Conservation (phyloP, 2,329 filamentous ascomycete genomes). For the Hypoxylon sp. region DNA sequence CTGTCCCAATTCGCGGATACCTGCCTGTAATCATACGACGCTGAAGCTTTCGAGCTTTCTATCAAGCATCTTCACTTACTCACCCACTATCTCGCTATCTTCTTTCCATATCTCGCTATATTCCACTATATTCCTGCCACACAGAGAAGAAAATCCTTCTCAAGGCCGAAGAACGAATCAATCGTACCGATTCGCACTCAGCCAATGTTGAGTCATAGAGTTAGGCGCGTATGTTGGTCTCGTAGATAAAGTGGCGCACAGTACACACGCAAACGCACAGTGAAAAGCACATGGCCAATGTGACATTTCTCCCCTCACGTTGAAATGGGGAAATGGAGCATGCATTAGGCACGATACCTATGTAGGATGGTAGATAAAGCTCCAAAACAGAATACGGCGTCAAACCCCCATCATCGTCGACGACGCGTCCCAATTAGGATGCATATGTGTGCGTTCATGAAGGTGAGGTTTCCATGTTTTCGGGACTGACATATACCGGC, state of each 20-base stretch:
- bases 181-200: not conserved
- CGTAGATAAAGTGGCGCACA: not conserved
- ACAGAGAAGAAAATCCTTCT: not conserved
- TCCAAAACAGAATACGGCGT: not conserved
- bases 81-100: not conserved
- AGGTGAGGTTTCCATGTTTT: not conserved
- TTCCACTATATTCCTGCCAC: not conserved
- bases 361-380: not conserved
- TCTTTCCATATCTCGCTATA: not conserved
- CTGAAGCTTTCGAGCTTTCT: not conserved
- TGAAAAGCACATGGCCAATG: not conserved
- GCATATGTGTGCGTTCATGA: not conserved
- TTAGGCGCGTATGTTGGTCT: not conserved
- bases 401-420: not conserved
- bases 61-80: not conserved
- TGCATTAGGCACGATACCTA: not conserved
- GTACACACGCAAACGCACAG: not conserved
- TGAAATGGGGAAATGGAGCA: not conserved
- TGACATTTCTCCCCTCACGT: not conserved
- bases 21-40: not conserved
- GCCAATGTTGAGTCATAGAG: not conserved
- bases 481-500: conserved; percentile 15
- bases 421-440: not conserved
- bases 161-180: conserved; percentile 4
- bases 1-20: not conserved